Percentiles rank a stretch among this genome's conserved stretches.
These are phyloP conservation scores for Aspergillus homomorphus DNA, from an alignment of 495 filamentous ascomycete genomes.

Conservation along the genomic window DNA sequence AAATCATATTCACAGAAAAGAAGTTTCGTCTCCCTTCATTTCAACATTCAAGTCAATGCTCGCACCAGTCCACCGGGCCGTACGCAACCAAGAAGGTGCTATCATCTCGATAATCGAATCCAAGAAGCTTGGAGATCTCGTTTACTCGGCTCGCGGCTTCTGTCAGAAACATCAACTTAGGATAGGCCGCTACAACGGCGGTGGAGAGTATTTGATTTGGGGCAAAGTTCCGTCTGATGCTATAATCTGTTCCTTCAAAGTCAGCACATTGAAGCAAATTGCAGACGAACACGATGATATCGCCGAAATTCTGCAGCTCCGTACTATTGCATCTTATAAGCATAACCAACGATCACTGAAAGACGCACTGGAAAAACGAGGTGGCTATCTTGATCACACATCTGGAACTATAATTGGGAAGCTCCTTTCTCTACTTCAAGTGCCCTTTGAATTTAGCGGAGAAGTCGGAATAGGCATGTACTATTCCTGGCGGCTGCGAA, in stretches of 20 bases:
- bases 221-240: constrained; percentile 19
- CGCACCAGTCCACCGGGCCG: constrained; percentile 33
- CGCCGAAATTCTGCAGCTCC: constrained; percentile 26
- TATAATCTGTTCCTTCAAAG: constrained; percentile 28
- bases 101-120: constrained; percentile 33
- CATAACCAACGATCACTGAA: constrained; percentile 7
- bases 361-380: constrained; percentile 1
- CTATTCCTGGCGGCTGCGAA: constrained; percentile 22
- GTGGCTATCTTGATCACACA: constrained; percentile 9
- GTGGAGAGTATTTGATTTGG: constrained; percentile 39
- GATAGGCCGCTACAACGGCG: constrained; percentile 24
- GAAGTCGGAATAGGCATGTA: constrained; percentile 12
- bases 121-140: constrained; percentile 16
- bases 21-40: constrained; percentile 30
- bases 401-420: constrained; percentile 17
- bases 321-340: constrained; percentile 5
- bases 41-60: constrained; percentile 27
- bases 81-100: constrained; percentile 25
- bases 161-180: constrained; percentile 19
- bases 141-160: constrained; percentile 27
- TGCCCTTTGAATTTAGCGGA: constrained; percentile 11
- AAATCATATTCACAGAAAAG: constrained; percentile 24
- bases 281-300: constrained; percentile 20
- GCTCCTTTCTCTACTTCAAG: constrained; percentile 12
- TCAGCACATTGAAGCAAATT: constrained; percentile 21